Base-by-base conservation (phyloP, 176 grass and related monocot species). In the Carex littledalei region DNA sequence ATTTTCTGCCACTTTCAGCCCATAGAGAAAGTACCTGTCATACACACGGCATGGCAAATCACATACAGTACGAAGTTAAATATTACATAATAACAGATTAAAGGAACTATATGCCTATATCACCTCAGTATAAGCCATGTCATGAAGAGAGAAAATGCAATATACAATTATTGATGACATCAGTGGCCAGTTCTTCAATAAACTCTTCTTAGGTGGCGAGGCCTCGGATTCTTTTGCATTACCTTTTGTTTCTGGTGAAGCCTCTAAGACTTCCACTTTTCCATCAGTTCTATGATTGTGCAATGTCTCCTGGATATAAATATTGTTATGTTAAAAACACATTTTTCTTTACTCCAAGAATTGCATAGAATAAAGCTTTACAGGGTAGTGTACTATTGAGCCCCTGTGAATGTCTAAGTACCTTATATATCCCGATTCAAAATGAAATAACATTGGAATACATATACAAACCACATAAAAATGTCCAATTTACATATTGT, bases 141-240 rank as follows among this genome's bases (percentile, higher is more conserved):
- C 95, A 80, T 93, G 92, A 82, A 98, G 88, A 83, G 92, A 95
- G 85, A 95, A 94, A 85, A 98, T 85, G 75, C 95, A 98, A 86
- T 95, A 98, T 41, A 92, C 70, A 55, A 91, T 84, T 53, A 94
- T 90, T 11, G 91, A 94, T 49, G 95, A 93, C 87, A 98, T 90
- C 63, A 98, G 67, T 65, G 88, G 90, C 90, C 90, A 94, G 20
- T 92, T 98, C 84, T 71, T 94, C 43, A 98, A 89, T 84, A 98
- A 78, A 82, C 50, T 86, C 73, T 91, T 85, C 81, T 91, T 89
- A 84, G 84, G 83, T 60, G 90, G 80, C 79, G 74, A 83, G 37
- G 17, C 84, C 43, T 89, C 80, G 56, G 34, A 86, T 85, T 88
- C 77, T 77, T 87, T 88, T 22, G 72, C 82, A 75, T 86, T 74